These are phyloP conservation scores for Torrubiella hemipterigena DNA, from an alignment of 2,329 filamentous ascomycete genomes.

Conservation along the genomic window DNA sequence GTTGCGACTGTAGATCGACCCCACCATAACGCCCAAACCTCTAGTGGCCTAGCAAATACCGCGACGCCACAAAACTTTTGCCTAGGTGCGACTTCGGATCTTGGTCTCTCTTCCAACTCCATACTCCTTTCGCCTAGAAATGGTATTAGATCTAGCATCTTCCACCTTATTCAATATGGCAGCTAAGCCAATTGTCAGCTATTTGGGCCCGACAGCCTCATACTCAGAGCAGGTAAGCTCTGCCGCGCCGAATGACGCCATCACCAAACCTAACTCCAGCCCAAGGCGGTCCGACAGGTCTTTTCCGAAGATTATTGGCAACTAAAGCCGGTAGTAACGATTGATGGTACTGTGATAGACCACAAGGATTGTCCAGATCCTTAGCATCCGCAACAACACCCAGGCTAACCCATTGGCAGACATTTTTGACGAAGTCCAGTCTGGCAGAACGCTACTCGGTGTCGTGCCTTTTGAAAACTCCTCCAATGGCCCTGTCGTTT, in stretches of 20 bases:
- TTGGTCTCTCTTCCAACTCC: too few species aligned
- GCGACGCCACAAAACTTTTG: too few species aligned
- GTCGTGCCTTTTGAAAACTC: conserved; percentile 95
- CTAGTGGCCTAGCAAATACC: too few species aligned
- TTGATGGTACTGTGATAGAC: conserved; percentile 25
- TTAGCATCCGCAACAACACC: neutral
- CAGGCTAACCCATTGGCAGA: conserved; percentile 31
- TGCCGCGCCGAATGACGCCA: conserved; percentile 1
- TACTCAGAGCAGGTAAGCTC: conserved; percentile 37
- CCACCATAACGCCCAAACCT: too few species aligned
- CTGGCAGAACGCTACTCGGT: conserved; percentile 51
- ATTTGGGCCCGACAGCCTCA: conserved; percentile 35
- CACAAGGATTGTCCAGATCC: conserved; percentile 5
- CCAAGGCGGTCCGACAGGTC: conserved; percentile 31
- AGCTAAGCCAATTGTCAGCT: conserved; percentile 31
- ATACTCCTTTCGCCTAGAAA: too few species aligned
- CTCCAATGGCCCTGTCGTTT: conserved; percentile 83
- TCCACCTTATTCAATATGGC: conserved; percentile 15
- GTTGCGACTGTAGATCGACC: too few species aligned
- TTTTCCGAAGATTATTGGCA: conserved; percentile 37
- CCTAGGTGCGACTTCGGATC: too few species aligned
- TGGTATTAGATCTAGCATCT: too few species aligned
- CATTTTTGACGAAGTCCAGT: conserved; percentile 69
- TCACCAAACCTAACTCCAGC: neutral
- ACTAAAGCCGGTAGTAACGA: conserved; percentile 37